These are phyloP conservation scores for Ceratobasidium sp. DNA, from an alignment of 1,284 basidiomycete genomes.

Conservation along the genomic window DNA sequence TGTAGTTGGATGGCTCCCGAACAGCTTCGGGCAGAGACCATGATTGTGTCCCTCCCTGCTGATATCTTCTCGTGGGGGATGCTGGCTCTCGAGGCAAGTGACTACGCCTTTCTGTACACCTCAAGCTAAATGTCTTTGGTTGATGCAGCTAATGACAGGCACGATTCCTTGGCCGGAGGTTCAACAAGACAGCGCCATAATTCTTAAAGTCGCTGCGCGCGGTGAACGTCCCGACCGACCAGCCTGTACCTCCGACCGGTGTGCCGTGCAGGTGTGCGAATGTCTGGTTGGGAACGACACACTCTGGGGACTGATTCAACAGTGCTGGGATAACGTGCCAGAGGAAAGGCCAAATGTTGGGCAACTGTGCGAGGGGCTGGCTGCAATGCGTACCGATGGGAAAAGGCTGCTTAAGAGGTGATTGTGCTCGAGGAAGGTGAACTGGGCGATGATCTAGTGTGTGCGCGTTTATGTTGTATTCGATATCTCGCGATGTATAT, in stretches of 20 bases:
- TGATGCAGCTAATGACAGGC: conserved; percentile 8
- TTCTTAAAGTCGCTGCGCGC: conserved; percentile 9
- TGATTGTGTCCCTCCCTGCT: conserved; percentile 15
- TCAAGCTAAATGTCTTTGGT: neutral
- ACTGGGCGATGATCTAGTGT: too few species aligned
- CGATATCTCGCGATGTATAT: too few species aligned
- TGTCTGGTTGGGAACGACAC: neutral
- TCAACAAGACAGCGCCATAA: conserved; percentile 21
- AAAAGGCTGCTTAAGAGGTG: too few species aligned
- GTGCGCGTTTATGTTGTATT: too few species aligned
- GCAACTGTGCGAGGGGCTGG: neutral
- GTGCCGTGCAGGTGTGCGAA: too few species aligned
- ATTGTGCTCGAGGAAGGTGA: too few species aligned
- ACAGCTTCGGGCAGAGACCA: conserved; percentile 19
- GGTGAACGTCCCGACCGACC: conserved; percentile 11
- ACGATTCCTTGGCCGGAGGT: conserved; percentile 7
- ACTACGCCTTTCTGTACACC: too few species aligned
- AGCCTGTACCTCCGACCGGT: too few species aligned
- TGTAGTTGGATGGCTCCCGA: conserved; percentile 32
- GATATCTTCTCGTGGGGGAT: conserved; percentile 27
- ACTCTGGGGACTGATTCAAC: conserved; percentile 1
- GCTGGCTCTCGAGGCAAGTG: conserved; percentile 19
- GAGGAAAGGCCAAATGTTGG: neutral
- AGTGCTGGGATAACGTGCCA: conserved; percentile 10
- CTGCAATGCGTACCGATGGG: too few species aligned